phyloP scores from a whole-genome alignment of 352 stramenopile species.

The Globisporangium uncinulatum region DNA sequence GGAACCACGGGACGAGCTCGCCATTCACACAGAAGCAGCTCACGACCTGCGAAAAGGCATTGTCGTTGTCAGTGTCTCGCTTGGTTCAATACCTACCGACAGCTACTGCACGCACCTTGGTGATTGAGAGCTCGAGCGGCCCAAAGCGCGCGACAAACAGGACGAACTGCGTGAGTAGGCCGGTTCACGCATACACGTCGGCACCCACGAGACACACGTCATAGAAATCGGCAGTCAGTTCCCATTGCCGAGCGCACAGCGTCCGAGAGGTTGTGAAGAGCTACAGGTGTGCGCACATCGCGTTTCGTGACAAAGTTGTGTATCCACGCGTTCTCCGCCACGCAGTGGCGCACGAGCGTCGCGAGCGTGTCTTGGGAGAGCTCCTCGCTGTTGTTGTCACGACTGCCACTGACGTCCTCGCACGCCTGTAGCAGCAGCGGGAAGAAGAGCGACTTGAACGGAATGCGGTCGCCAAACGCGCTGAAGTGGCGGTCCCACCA shows the following conservation, averaged over 20 bases:
- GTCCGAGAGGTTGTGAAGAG: too few relatives aligned
- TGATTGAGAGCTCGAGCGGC: conserved; percentile 44
- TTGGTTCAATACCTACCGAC: too few relatives aligned
- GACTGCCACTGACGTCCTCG: conserved; percentile 11
- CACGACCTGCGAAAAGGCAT: conserved; percentile 34
- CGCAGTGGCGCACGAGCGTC: conserved; percentile 46
- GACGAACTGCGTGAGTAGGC: conserved; percentile 26
- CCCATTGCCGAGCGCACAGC: too few relatives aligned
- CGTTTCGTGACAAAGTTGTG: conserved; percentile 36
- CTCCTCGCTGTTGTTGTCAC: conserved; percentile 17
- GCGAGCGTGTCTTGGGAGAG: conserved; percentile 58
- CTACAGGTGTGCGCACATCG: conserved; percentile 32
- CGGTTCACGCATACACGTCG: too few relatives aligned
- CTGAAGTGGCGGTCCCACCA: conserved; percentile 30
- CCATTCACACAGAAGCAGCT: conserved; percentile 52
- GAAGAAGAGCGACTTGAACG: conserved; percentile 42
- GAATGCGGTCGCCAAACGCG: conserved; percentile 12
- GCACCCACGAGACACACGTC: too few relatives aligned
- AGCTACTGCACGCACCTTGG: conserved; percentile 37
- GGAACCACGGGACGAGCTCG: conserved; percentile 70
- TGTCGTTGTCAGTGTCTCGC: too few relatives aligned
- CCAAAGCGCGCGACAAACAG: conserved; percentile 69
- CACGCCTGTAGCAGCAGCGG: conserved; percentile 42
- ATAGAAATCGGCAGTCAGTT: conserved; percentile 5
- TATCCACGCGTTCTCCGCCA: conserved; percentile 35